A percentile compares a stretch with the other conserved stretches of the same genome.
phyloP scores from a whole-genome alignment of 495 filamentous ascomycete genomes.

The Aspergillus wentii region DNA sequence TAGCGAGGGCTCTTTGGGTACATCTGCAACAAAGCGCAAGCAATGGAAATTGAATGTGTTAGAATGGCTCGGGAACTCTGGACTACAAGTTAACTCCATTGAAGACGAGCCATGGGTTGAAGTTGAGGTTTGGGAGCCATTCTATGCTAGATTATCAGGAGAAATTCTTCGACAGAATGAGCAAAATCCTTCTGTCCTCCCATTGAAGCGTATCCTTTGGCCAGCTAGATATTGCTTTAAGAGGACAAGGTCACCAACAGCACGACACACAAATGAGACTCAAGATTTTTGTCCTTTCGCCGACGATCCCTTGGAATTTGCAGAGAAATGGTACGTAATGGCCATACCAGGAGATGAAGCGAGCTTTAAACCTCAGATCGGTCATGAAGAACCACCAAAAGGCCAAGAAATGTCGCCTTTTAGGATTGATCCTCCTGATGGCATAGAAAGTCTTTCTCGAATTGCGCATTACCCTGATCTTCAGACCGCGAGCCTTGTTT shows the following conservation, averaged over 20 bases:
- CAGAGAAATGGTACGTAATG: constrained; percentile 61
- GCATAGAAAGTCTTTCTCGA: constrained; percentile 43
- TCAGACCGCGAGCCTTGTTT: constrained; percentile 60
- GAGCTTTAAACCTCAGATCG: constrained; percentile 25
- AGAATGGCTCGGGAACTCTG: constrained; percentile 38
- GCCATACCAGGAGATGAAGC: constrained; percentile 22
- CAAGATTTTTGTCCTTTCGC: constrained; percentile 5
- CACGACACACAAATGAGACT: constrained; percentile 7
- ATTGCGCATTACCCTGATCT: constrained; percentile 47
- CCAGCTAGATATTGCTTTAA: constrained; percentile 44
- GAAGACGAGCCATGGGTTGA: constrained; percentile 40
- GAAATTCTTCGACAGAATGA: constrained; percentile 31
- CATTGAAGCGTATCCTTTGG: constrained; percentile 44
- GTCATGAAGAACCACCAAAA: constrained; percentile 23
- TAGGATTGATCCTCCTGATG: constrained; percentile 20
- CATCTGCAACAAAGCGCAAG: constrained; percentile 12
- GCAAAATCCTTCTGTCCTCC: constrained; percentile 28
- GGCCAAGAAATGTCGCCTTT: constrained; percentile 23
- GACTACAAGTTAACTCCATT: constrained; percentile 26
- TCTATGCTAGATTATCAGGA: constrained; percentile 38
- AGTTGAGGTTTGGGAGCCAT: constrained; percentile 44
- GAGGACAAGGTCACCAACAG: constrained; percentile 21
- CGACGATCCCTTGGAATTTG: constrained; percentile 59
- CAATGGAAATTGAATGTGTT: constrained; percentile 37
- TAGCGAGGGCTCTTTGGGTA: constrained; percentile 4